Conservation (phyloP, 352 stramenopile species). For the Phytophthora agathidicida region DNA sequence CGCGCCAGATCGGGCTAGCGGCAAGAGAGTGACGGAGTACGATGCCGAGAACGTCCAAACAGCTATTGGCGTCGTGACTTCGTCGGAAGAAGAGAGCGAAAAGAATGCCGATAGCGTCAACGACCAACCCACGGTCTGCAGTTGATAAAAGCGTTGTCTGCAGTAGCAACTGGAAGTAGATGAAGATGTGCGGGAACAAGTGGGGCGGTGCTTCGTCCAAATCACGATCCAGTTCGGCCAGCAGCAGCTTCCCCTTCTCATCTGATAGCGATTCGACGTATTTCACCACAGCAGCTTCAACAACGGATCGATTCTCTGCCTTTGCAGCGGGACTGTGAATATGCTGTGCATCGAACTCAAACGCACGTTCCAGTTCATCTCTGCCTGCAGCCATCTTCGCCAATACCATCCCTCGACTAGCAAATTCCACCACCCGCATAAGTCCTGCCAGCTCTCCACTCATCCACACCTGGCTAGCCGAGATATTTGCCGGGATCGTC, state of each 20-base stretch:
- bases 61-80: conserved; percentile 29
- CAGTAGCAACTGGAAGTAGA: conserved; percentile 26
- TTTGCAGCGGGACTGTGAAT: not conserved
- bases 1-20: conserved; percentile 22
- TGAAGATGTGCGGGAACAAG: conserved; percentile 36
- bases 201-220: conserved; percentile 33
- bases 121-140: conserved; percentile 5
- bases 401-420: conserved; percentile 7
- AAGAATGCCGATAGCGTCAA: conserved; percentile 16
- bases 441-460: conserved; percentile 12
- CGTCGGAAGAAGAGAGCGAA: conserved; percentile 35
- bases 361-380: conserved; percentile 14
- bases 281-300: conserved; percentile 1
- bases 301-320: not conserved
- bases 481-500: conserved; percentile 16
- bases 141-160: not conserved
- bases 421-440: conserved; percentile 13
- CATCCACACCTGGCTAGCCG: not conserved
- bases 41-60: conserved; percentile 27
- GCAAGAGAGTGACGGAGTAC: conserved; percentile 26
- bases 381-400: conserved; percentile 14
- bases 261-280: conserved; percentile 15
- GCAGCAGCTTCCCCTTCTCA: conserved; percentile 18
- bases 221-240: conserved; percentile 35
- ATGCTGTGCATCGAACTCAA: conserved; percentile 10